Percentiles rank a stretch among this genome's conserved stretches.
These are phyloP conservation scores for Schwanniomyces yamadae DNA, from an alignment of 805 yeast species.

Conservation along the genomic window DNA sequence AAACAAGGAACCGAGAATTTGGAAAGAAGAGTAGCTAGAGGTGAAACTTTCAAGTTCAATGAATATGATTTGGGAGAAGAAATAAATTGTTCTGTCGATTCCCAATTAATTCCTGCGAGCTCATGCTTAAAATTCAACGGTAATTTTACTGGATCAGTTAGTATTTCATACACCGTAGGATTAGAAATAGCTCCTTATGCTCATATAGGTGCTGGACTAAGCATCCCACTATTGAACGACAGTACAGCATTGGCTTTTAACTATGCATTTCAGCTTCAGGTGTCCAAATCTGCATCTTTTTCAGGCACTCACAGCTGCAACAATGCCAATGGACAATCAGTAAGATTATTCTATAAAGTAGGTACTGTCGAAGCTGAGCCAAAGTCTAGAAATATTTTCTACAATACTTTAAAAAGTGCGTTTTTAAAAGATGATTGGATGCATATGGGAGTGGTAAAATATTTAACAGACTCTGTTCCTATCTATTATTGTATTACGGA, in stretches of 20 bases:
- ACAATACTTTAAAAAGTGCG: slow-evolving; percentile 3
- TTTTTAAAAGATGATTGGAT: slow-evolving; percentile 10
- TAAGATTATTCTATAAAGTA: slow-evolving; percentile 18
- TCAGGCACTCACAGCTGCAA: slow-evolving; percentile 18
- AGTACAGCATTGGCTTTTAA: slow-evolving; percentile 7
- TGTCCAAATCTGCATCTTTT: slow-evolving; percentile 8
- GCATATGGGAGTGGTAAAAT: slow-evolving; percentile 6
- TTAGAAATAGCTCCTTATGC: slow-evolving; percentile 5
- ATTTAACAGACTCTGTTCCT: slow-evolving; percentile 11
- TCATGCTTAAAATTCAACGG: slow-evolving; percentile 12
- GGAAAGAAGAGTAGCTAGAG: not conserved
- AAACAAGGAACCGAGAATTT: not conserved
- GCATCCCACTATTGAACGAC: slow-evolving; percentile 3
- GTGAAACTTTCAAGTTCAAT: not conserved
- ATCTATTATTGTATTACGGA: slow-evolving; percentile 18
- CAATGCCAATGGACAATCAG: slow-evolving; percentile 12
- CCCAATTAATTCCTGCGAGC: slow-evolving; percentile 14
- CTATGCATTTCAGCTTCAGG: slow-evolving; percentile 4
- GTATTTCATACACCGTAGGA: slow-evolving; percentile 8
- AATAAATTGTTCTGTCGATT: slow-evolving; percentile 3
- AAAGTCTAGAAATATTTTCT: slow-evolving; percentile 9
- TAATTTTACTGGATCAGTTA: slow-evolving; percentile 10
- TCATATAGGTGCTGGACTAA: slow-evolving; percentile 3
- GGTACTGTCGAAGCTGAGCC: slow-evolving; percentile 10
- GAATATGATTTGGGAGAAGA: slow-evolving; percentile 2